Evolutionary conservation across 1,284 basidiomycete species (phyloP), one percentile per base, ranked within the genome.

Genomic region (Ganoderma sinense): DNA sequence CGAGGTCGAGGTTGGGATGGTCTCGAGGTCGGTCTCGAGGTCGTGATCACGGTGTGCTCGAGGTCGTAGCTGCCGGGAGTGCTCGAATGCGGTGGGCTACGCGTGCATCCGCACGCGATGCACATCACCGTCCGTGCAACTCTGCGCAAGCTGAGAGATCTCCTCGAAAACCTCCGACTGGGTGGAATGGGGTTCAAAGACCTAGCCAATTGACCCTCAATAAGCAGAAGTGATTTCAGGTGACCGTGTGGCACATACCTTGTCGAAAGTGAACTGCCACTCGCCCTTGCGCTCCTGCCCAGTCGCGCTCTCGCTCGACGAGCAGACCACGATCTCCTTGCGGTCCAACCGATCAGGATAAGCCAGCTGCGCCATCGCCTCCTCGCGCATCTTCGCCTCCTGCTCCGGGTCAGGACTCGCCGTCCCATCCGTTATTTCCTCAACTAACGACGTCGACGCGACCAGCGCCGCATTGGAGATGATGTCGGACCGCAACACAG

Each of bases 141-240:
- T 96, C 81, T 98, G 96, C 1, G 95, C 93, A 14, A 98, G 86
- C 80, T 94, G 92, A 0, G 94, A 94, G 63, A 98, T 95, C 79
- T 98, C 97, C 75, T 96, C 95, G 73, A 98, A 98, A 0, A 98
- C 94, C 65, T 95, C 91, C 3, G 85, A 83, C 79, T 98, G 97
- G 0, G 91, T 91, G 4, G 91, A 89, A 14, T 87, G 82, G 0
- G 97, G 95, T 74, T 93, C 91, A 77, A 98, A 98, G 2, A 97
- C 93, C 93, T 95, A 62, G 58, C 58, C 66, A 64, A 18, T 20
- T 26, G 23, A 18, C 23, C 36, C 6, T 61, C 51, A 68, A 29
- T 5, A 33, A 39, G n/a, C 48, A 40, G 6, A 48, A 8, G 29
- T 18, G 14, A 14, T 14, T 26, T 0, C 40, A 51, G 48, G 39